Evolutionary conservation across 2,329 filamentous ascomycete genomes (phyloP).

Genomic region (Paraphaeosphaeria minitans): DNA sequence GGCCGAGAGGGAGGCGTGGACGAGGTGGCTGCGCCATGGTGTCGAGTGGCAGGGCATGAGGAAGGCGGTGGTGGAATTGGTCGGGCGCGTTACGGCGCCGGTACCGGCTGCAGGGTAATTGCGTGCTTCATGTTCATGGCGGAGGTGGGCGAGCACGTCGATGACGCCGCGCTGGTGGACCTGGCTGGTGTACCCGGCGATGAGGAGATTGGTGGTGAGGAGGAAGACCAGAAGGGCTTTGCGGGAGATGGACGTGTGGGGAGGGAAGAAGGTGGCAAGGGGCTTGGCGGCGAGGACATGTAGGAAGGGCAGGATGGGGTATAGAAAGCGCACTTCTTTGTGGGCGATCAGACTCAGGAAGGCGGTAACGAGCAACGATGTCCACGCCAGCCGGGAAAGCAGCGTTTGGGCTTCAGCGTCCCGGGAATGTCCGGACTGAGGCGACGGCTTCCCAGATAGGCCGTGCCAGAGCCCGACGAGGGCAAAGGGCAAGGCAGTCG

Average conservation of each 20-base stretch:
- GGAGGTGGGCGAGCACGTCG: slow-evolving; percentile 74
- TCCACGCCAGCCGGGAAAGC: slow-evolving; percentile 39
- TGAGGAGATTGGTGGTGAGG: slow-evolving; percentile 68
- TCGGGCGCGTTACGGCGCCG: slow-evolving; percentile 3
- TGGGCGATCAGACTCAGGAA: slow-evolving; percentile 81
- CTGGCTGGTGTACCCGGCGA: slow-evolving; percentile 75
- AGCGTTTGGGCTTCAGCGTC: slow-evolving; percentile 20
- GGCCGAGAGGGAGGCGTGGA: slow-evolving; percentile 74
- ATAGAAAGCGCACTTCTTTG: slow-evolving; percentile 97
- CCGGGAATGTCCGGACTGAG: slow-evolving; percentile 9
- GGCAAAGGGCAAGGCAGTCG: slow-evolving; percentile 79
- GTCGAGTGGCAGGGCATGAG: slow-evolving; percentile 96
- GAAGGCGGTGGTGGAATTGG: slow-evolving; percentile 68
- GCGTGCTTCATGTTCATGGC: slow-evolving; percentile 69
- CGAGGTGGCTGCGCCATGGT: slow-evolving; percentile 87
- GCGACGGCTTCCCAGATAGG: slow-evolving; percentile 15
- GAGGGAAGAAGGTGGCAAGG: slow-evolving; percentile 67
- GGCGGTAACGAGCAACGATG: slow-evolving; percentile 64
- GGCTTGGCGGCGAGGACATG: slow-evolving; percentile 77
- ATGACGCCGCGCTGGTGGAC: slow-evolving; percentile 80
- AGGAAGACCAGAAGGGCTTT: slow-evolving; percentile 59
- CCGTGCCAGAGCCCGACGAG: slow-evolving; percentile 65
- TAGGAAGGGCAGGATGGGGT: slow-evolving; percentile 85
- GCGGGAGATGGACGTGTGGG: slow-evolving; percentile 42
- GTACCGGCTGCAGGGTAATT: slow-evolving; percentile 67